A percentile compares a stretch with the other conserved stretches of the same genome.
phyloP scores from a whole-genome alignment of 768 basidiomycete species.

The Termitomyces eurrhizus region DNA sequence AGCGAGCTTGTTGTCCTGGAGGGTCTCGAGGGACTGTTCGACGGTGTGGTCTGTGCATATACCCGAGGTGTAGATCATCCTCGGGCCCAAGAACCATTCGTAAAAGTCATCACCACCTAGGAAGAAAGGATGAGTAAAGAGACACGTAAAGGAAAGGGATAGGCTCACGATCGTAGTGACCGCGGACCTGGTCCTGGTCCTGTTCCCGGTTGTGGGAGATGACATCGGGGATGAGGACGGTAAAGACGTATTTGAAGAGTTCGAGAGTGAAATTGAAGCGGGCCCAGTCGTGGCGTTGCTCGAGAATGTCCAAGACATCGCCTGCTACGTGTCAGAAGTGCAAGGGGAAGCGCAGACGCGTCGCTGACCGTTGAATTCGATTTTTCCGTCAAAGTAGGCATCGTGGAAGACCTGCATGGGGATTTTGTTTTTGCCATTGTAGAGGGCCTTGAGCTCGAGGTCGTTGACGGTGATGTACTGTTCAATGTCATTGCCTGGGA shows the following conservation, averaged over 20 bases:
- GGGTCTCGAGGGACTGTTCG: slow-evolving; percentile 83
- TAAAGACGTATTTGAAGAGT: slow-evolving; percentile 92
- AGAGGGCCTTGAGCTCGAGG: slow-evolving; percentile 70
- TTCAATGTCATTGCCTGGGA: slow-evolving; percentile 84
- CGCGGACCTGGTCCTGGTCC: slow-evolving; percentile 94
- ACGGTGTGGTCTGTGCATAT: slow-evolving; percentile 67
- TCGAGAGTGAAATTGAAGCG: slow-evolving; percentile 87
- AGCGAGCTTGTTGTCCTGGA: slow-evolving; percentile 98
- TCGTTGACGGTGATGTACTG: slow-evolving; percentile 92
- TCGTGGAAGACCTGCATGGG: slow-evolving; percentile 98
- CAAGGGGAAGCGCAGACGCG: not conserved
- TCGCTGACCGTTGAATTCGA: slow-evolving; percentile 84
- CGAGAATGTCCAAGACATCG: slow-evolving; percentile 90
- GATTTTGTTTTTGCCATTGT: slow-evolving; percentile 85
- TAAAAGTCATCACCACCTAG: slow-evolving; percentile 95
- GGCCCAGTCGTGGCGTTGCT: slow-evolving; percentile 95
- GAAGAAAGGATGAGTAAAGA: not conserved
- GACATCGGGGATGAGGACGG: slow-evolving; percentile 87
- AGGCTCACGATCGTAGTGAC: slow-evolving; percentile 84
- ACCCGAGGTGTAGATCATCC: slow-evolving; percentile 98
- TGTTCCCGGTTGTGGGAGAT: slow-evolving; percentile 93
- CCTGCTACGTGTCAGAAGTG: slow-evolving; percentile 41
- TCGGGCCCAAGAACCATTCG: slow-evolving; percentile 90
- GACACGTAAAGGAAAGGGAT: not conserved
- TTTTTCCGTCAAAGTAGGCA: slow-evolving; percentile 93